Percentiles rank a stretch among this genome's conserved stretches.
phyloP scores from a whole-genome alignment of 192 early-diverging fungal species.

The Ambispora gerdemannii region DNA sequence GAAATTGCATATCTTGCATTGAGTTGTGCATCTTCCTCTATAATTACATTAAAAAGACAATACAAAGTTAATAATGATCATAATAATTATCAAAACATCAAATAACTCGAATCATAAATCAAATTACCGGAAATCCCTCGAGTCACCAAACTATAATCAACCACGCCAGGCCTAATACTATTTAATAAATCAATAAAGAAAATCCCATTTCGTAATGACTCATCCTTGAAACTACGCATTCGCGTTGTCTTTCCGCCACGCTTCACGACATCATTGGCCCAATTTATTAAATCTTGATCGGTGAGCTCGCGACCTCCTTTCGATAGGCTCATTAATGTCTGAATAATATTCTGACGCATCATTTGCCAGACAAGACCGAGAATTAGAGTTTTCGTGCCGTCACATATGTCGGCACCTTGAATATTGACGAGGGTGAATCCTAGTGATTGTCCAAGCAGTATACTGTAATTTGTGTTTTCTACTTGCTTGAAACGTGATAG shows the following conservation, averaged over 20 bases:
- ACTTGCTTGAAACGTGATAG: slow-evolving; percentile 93
- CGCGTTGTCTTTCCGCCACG: slow-evolving; percentile 60
- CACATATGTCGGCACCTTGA: slow-evolving; percentile 91
- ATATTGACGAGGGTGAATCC: slow-evolving; percentile 93
- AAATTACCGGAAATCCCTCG: slow-evolving; percentile 54
- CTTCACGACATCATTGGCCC: slow-evolving; percentile 87
- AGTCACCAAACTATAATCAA: slow-evolving; percentile 84
- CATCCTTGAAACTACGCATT: slow-evolving; percentile 86
- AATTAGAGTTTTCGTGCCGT: slow-evolving; percentile 85
- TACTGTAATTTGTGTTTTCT: slow-evolving; percentile 95
- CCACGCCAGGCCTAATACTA: slow-evolving; percentile 87
- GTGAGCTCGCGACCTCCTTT: slow-evolving; percentile 81
- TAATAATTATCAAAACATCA: neutral
- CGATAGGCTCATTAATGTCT: slow-evolving; percentile 84
- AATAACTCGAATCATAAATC: too few species aligned
- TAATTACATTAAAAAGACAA: neutral
- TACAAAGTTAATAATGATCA: neutral
- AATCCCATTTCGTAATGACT: slow-evolving; percentile 67
- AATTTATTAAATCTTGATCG: slow-evolving; percentile 88
- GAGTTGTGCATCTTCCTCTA: slow-evolving; percentile 81
- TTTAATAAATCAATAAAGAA: slow-evolving; percentile 93
- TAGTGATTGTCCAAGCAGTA: slow-evolving; percentile 80
- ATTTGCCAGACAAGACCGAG: slow-evolving; percentile 96
- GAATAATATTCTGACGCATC: slow-evolving; percentile 96
- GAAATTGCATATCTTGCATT: slow-evolving; percentile 98